These are phyloP conservation scores for Candida endomychidarum DNA, from an alignment of 805 yeast species.

Conservation along the genomic window DNA sequence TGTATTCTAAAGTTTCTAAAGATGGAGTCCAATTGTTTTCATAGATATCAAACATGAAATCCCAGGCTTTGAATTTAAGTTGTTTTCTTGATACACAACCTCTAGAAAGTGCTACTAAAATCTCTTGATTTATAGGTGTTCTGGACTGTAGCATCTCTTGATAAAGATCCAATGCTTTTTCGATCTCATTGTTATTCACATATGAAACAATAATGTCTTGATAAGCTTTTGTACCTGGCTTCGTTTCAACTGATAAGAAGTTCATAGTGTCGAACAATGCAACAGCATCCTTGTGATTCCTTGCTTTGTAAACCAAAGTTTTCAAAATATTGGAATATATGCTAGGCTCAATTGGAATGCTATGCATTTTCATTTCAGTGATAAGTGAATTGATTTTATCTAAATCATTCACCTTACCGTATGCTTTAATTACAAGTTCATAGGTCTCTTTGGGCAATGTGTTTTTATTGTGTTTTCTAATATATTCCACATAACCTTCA, in stretches of 20 bases:
- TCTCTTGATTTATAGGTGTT: constrained; percentile 31
- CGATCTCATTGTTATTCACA: constrained; percentile 60
- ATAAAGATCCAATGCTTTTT: constrained; percentile 73
- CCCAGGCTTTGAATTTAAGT: constrained; percentile 67
- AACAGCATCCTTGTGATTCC: constrained; percentile 59
- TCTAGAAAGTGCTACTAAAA: constrained; percentile 57
- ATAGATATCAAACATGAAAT: constrained; percentile 64
- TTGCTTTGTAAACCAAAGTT: constrained; percentile 53
- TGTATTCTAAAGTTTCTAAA: constrained; percentile 56
- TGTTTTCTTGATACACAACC: constrained; percentile 61
- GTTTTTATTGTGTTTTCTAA: constrained; percentile 20
- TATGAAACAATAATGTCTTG: constrained; percentile 69
- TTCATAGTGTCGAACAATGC: constrained; percentile 83
- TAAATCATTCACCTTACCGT: constrained; percentile 41
- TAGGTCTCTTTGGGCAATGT: constrained; percentile 39
- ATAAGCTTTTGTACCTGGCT: constrained; percentile 70
- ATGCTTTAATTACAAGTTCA: constrained; percentile 46
- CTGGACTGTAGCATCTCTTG: constrained; percentile 56
- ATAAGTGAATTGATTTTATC: constrained; percentile 38
- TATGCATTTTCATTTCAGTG: constrained; percentile 34
- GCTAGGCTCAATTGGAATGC: constrained; percentile 41
- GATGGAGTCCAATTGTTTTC: constrained; percentile 43
- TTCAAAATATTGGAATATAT: constrained; percentile 60
- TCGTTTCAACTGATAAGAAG: constrained; percentile 62
- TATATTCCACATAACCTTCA: constrained; percentile 31